phyloP scores from a whole-genome alignment of 75 land plant genomes.

The Pinus tabuliformis region DNA sequence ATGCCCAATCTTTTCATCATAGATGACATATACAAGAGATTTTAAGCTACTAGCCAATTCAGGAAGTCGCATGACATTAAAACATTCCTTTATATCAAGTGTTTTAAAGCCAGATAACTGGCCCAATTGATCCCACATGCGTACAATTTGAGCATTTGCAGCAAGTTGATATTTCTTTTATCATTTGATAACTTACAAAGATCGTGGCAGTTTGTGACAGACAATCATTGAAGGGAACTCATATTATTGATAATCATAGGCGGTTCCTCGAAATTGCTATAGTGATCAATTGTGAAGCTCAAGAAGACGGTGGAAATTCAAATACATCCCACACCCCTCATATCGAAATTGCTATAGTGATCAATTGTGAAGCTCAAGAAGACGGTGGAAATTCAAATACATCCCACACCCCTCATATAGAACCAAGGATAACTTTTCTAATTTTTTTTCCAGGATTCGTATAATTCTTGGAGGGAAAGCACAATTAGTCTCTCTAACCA shows the following conservation, averaged over 20 bases:
- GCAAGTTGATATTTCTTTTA: slow-evolving; percentile 24
- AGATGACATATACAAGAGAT: slow-evolving; percentile 32
- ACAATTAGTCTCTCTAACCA: neutral
- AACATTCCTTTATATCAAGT: slow-evolving; percentile 67
- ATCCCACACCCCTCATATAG: slow-evolving; percentile 27
- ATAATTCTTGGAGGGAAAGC: slow-evolving; percentile 19
- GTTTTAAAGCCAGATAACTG: slow-evolving; percentile 31
- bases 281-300: slow-evolving; percentile 55
- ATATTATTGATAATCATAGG: slow-evolving; percentile 34
- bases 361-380: slow-evolving; percentile 47
- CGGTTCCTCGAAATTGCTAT: slow-evolving; percentile 28
- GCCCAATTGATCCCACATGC: slow-evolving; percentile 46
- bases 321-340: slow-evolving; percentile 5
- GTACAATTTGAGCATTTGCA: slow-evolving; percentile 38
- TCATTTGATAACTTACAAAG: slow-evolving; percentile 32
- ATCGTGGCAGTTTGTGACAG: slow-evolving; percentile 51
- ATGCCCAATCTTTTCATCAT: slow-evolving; percentile 49
- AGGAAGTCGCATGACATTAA: slow-evolving; percentile 32
- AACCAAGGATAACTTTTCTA: slow-evolving; percentile 45
- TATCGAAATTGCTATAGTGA: slow-evolving; percentile 40
- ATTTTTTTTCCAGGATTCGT: slow-evolving; percentile 16
- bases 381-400: slow-evolving; percentile 12
- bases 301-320: slow-evolving; percentile 20
- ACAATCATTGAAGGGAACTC: slow-evolving; percentile 29
- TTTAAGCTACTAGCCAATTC: slow-evolving; percentile 16